These are phyloP conservation scores for Elsinoe perseae DNA, from an alignment of 2,329 filamentous ascomycete species.

Conservation along the genomic window DNA sequence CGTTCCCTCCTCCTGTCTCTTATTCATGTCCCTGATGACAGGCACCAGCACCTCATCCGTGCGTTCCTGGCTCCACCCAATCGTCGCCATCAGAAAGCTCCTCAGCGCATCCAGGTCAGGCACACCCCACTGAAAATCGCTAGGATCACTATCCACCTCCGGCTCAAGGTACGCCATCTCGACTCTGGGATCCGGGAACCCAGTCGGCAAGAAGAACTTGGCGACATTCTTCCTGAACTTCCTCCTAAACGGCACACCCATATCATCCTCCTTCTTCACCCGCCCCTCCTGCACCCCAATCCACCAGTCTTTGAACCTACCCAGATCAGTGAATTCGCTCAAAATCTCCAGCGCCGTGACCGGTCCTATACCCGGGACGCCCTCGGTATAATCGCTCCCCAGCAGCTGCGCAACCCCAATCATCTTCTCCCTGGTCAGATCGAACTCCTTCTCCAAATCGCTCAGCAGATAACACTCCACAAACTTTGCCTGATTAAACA, in stretches of 20 bases:
- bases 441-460: conserved; percentile 84
- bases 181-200: conserved; percentile 72
- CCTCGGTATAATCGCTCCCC: conserved; percentile 91
- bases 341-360: conserved; percentile 92
- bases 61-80: conserved; percentile 85
- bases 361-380: conserved; percentile 80
- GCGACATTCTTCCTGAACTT: conserved; percentile 80
- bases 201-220: conserved; percentile 76
- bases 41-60: conserved; percentile 95
- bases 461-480: conserved; percentile 86
- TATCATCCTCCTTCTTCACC: conserved; percentile 52
- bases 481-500: conserved; percentile 98
- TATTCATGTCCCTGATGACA: conserved; percentile 92
- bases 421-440: conserved; percentile 74
- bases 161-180: conserved; percentile 77
- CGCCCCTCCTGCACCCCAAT: conserved; percentile 59
- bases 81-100: conserved; percentile 78
- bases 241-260: conserved; percentile 60
- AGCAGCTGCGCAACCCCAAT: conserved; percentile 86
- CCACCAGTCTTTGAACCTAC: conserved; percentile 86
- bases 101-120: conserved; percentile 83
- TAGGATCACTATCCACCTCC: conserved; percentile 70
- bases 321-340: conserved; percentile 72
- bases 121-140: conserved; percentile 89
- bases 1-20: conserved; percentile 76